These are phyloP conservation scores for Silene conica DNA, from an alignment of 148 eudicot genomes.

Conservation along the genomic window DNA sequence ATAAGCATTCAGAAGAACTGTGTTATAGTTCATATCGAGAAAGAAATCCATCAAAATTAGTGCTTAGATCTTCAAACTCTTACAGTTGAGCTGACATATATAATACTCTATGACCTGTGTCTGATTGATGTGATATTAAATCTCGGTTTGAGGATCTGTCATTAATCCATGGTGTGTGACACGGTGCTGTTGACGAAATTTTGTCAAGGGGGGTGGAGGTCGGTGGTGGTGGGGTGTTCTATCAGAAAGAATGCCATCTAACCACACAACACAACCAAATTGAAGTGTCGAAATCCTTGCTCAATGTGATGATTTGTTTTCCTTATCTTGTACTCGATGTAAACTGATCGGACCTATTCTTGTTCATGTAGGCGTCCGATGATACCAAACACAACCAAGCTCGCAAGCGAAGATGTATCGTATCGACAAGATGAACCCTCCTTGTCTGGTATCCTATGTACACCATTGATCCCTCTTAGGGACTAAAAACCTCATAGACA, in stretches of 20 bases:
- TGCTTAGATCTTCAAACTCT: too few relatives aligned
- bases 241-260: not conserved
- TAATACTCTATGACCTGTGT: too few relatives aligned
- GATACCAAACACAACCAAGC: conserved; percentile 34
- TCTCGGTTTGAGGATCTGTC: not conserved
- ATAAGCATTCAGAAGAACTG: too few relatives aligned
- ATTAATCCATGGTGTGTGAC: not conserved
- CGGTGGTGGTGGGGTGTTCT: not conserved
- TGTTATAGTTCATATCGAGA: too few relatives aligned
- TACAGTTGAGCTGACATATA: too few relatives aligned
- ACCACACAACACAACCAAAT: too few relatives aligned
- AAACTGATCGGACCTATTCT: conserved; percentile 8
- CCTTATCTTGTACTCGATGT: not conserved
- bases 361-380: conserved; percentile 38
- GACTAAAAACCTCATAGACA: not conserved
- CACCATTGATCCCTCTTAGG: conserved; percentile 11
- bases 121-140: too few relatives aligned
- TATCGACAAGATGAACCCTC: conserved; percentile 34
- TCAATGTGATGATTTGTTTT: not conserved
- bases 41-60: too few relatives aligned
- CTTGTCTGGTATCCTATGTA: conserved; percentile 11
- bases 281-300: not conserved
- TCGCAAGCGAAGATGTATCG: conserved; percentile 49
- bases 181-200: not conserved
- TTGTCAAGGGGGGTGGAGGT: too few relatives aligned